These are phyloP conservation scores for Trichoderma sp. DNA, from an alignment of 2,329 filamentous ascomycete species.

Conservation along the genomic window DNA sequence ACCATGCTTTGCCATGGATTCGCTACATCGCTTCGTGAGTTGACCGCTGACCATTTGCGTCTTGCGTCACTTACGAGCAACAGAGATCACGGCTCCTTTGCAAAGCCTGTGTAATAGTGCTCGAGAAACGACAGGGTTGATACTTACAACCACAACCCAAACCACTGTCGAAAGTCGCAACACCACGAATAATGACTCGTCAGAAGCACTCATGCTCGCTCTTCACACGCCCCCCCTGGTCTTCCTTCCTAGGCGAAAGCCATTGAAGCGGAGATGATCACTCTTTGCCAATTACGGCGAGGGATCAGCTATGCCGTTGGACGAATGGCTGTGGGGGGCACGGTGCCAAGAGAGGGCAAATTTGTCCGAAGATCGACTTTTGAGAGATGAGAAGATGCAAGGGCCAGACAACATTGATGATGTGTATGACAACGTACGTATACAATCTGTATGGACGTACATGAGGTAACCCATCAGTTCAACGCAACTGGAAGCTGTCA, in stretches of 20 bases:
- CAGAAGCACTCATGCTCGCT: not conserved
- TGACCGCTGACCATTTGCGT: too few species aligned
- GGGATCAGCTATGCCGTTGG: not conserved
- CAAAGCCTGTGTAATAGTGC: not conserved
- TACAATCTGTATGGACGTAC: not conserved
- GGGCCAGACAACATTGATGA: not conserved
- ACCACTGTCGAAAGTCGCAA: not conserved
- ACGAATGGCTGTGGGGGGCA: not conserved
- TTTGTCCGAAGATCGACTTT: not conserved
- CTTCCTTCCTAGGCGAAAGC: not conserved
- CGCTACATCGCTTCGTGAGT: too few species aligned
- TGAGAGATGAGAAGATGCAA: slow-evolving; percentile 3
- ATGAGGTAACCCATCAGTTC: not conserved
- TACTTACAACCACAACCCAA: not conserved
- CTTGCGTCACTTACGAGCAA: not conserved
- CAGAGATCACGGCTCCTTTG: too few species aligned
- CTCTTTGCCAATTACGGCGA: slow-evolving; percentile 2
- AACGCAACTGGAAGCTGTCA: not conserved
- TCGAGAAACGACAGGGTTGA: not conserved
- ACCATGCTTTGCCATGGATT: not conserved
- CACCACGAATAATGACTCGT: not conserved
- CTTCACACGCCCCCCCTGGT: slow-evolving; percentile 4
- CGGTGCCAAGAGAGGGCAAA: not conserved
- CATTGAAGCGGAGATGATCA: slow-evolving; percentile 14
- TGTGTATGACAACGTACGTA: not conserved